A percentile compares a stretch with the other conserved stretches of the same genome.
Conservation (phyloP, 805 yeast species). For the Candida easanensis region DNA sequence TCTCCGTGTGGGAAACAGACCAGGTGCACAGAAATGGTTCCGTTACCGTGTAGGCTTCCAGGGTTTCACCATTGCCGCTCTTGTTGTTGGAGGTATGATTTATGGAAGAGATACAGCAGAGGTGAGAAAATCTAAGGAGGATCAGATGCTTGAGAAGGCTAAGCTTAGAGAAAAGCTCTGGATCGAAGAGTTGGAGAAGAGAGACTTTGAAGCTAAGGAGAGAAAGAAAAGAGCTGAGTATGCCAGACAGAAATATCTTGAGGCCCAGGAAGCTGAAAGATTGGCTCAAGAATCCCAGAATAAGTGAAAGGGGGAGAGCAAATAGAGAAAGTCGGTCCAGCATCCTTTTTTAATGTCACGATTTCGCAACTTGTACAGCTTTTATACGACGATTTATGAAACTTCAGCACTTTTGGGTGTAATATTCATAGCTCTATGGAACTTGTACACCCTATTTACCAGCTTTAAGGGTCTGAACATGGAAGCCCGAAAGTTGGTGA, state of each 20-base stretch:
- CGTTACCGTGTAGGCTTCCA: conserved; percentile 88
- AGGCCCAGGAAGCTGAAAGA: conserved; percentile 37
- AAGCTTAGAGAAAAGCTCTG: conserved; percentile 80
- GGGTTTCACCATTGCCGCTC: conserved; percentile 76
- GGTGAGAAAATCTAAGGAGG: conserved; percentile 56
- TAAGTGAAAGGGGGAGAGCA: background rate
- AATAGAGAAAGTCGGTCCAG: background rate
- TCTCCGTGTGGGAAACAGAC: conserved; percentile 66
- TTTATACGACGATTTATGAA: background rate
- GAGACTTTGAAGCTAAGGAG: conserved; percentile 70
- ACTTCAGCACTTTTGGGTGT: no score
- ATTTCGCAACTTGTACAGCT: background rate
- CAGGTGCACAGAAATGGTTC: conserved; percentile 81
- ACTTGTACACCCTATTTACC: no score
- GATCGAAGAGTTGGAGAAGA: conserved; percentile 87
- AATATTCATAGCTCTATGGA: no score
- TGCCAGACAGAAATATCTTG: conserved; percentile 44
- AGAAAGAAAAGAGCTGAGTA: conserved; percentile 66
- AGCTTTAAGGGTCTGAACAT: no score
- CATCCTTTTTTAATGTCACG: background rate
- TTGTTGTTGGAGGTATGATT: conserved; percentile 73
- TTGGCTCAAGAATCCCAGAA: conserved; percentile 9
- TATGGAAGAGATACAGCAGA: conserved; percentile 52
- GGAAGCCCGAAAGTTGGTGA: no score
- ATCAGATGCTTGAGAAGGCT: conserved; percentile 70